Conservation (phyloP, 2,329 filamentous ascomycete genomes). For the Penicillium sp. region DNA sequence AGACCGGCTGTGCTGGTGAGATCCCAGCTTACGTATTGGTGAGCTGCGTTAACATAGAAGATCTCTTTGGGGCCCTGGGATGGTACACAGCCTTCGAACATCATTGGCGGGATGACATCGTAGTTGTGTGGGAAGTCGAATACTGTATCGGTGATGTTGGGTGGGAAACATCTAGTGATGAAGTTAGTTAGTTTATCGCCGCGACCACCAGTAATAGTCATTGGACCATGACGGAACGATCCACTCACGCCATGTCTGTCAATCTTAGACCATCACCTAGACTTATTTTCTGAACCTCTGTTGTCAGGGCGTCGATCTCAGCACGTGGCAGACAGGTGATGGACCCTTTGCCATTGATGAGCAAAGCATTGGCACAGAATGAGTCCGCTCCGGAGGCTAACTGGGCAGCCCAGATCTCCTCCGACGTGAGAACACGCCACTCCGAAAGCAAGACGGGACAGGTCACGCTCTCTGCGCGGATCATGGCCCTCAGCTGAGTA, state of each 20-base stretch:
- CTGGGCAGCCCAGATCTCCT: constrained; percentile 32
- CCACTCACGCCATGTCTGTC: constrained; percentile 24
- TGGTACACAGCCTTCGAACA: constrained; percentile 20
- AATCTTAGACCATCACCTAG: constrained; percentile 18
- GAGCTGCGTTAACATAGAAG: constrained; percentile 27
- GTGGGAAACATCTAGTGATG: constrained; percentile 20
- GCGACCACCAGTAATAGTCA: neutral
- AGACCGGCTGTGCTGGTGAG: constrained; percentile 32
- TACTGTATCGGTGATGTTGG: constrained; percentile 12
- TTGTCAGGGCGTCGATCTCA: constrained; percentile 29
- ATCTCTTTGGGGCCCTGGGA: constrained; percentile 22
- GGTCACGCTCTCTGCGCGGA: constrained; percentile 42
- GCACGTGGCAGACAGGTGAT: constrained; percentile 19
- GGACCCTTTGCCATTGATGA: constrained; percentile 52
- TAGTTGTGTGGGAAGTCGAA: constrained; percentile 17
- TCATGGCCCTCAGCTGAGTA: constrained; percentile 37
- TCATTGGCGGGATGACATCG: constrained; percentile 14
- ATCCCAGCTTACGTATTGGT: constrained; percentile 33
- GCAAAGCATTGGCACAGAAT: constrained; percentile 52
- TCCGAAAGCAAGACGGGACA: constrained; percentile 49
- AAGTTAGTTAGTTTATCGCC: neutral
- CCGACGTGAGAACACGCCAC: constrained; percentile 48
- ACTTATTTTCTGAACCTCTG: constrained; percentile 6
- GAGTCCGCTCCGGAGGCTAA: constrained; percentile 33
- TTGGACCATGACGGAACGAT: no score